phyloP scores from a whole-genome alignment of 768 basidiomycete species.

The Chalciporus chontae region DNA sequence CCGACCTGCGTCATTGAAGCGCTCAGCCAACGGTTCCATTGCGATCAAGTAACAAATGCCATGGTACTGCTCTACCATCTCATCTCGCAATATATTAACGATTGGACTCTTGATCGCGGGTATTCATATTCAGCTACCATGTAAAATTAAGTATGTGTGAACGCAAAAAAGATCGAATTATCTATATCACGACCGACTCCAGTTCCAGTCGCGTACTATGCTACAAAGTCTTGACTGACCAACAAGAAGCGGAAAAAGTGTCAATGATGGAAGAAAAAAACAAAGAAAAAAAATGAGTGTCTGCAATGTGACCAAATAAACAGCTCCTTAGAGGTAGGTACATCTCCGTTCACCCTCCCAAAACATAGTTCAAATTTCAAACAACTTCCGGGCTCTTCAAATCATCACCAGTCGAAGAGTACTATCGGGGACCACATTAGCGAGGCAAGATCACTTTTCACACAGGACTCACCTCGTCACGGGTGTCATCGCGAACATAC shows the following conservation, averaged over 20 bases:
- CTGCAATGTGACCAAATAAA: background rate
- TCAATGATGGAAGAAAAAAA: conserved; percentile 3
- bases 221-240: conserved; percentile 12
- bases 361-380: conserved; percentile 1
- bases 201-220: conserved; percentile 17
- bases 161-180: conserved; percentile 1
- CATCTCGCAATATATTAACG: no score
- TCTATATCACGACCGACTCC: conserved; percentile 12
- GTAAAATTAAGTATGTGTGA: background rate
- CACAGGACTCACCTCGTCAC: conserved; percentile 33
- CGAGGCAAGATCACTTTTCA: background rate
- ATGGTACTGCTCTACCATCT: no score
- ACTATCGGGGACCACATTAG: conserved; percentile 12
- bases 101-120: no score
- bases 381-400: conserved; percentile 21
- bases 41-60: no score
- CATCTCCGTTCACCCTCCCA: background rate
- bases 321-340: background rate
- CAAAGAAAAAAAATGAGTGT: conserved; percentile 5
- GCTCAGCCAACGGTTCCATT: no score
- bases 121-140: no score
- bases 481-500: conserved; percentile 39
- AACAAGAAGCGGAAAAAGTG: conserved; percentile 1
- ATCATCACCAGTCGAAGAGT: conserved; percentile 18
- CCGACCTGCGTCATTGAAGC: no score